These are phyloP conservation scores for Astragalus membranaceus DNA, from an alignment of 306 rosid genomes.

Conservation along the genomic window DNA sequence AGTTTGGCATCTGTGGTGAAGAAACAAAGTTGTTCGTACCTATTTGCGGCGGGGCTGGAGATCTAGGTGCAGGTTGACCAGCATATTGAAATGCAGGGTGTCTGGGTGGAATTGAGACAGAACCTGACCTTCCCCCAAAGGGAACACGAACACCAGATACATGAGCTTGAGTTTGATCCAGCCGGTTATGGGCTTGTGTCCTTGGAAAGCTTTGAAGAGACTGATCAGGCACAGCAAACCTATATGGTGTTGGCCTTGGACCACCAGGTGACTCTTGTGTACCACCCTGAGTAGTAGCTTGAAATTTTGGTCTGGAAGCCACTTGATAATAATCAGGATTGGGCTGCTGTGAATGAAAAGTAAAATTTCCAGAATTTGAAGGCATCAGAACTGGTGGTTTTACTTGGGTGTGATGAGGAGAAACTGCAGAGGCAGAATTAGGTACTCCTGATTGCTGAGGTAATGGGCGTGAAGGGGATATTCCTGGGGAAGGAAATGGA, in stretches of 20 bases:
- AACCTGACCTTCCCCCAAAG: constrained; percentile 41
- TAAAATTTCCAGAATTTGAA: constrained; percentile 57
- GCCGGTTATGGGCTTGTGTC: constrained; percentile 37
- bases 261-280: constrained; percentile 37
- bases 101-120: constrained; percentile 37
- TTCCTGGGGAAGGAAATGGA: constrained; percentile 36
- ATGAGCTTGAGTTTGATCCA: constrained; percentile 43
- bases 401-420: constrained; percentile 26
- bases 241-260: constrained; percentile 38
- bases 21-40: constrained; percentile 55
- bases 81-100: constrained; percentile 42
- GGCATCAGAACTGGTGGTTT: constrained; percentile 32
- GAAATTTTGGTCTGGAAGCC: constrained; percentile 35
- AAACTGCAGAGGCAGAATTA: constrained; percentile 36
- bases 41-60: constrained; percentile 42
- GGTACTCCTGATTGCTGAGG: constrained; percentile 49
- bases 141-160: constrained; percentile 27
- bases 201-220: constrained; percentile 48
- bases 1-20: constrained; percentile 40
- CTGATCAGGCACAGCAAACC: constrained; percentile 34
- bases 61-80: constrained; percentile 35
- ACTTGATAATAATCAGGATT: constrained; percentile 40
- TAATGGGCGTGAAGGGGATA: constrained; percentile 31
- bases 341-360: constrained; percentile 55
- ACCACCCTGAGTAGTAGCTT: constrained; percentile 31